Evolutionary conservation across 2,329 filamentous ascomycete genomes (phyloP), one percentile per base, ranked within the genome.

Genomic region (Colletotrichum agaves): DNA sequence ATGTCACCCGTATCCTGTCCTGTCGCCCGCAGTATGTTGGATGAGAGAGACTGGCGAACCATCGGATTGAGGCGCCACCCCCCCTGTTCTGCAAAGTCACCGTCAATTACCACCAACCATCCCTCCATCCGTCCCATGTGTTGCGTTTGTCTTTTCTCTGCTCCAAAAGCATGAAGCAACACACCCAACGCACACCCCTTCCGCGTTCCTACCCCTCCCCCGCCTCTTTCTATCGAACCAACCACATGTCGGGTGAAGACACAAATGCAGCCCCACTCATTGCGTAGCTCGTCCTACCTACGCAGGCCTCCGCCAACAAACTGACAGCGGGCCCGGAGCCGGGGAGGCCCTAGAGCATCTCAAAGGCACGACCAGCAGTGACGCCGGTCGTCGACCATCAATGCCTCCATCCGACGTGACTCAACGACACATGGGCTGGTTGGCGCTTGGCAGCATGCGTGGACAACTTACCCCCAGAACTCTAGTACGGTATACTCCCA

Each of bases 261-360:
- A 61, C 35, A 33, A 52, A n/a, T 13, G 21, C 44, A 33, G 46
- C 37, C 46, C 58, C 46, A 31, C 44, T 27, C 46, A 61, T 61
- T 61, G 58, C 58, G 58, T 61, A 61, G 58, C 46, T 59, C 41
- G 43, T 43, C 31, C 56, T n/a, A 49, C 35, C 23, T 41, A 55
- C 52, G 15, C 31, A 27, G 19, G 23, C 17, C 23, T 19, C 35
- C 23, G 41, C 27, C 5, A 23, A 47, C 10, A 3, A 19, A n/a
- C 35, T 37, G 35, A 37, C 35, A 46, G 43, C 43, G 13, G 27
- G 27, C 27, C 2, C 4, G 27, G 6, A 27, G 27, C 27, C 6
- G 27, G 46, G 46, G 21, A 49, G 23, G 46, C 13, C 7, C 46
- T 21, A 27, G 21, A 37, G 13, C 35, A 37, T 15, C 35, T 37